Conservation (phyloP, 202 grass and related monocot species). For the Panicum virgatum region DNA sequence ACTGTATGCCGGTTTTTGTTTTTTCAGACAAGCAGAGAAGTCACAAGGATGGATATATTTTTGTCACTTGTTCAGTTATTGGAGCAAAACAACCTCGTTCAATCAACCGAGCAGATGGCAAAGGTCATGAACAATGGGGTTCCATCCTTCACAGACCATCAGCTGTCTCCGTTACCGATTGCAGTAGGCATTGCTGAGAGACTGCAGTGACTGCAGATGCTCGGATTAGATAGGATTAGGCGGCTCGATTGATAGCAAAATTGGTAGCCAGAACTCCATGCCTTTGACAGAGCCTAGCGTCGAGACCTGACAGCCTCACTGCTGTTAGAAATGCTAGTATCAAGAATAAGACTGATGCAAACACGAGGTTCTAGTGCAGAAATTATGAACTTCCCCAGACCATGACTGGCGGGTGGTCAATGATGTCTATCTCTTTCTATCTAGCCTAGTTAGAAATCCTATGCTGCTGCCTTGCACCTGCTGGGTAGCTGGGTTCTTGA, state of each 20-base stretch:
- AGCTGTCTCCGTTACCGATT: conserved; percentile 61
- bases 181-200: conserved; percentile 46
- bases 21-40: conserved; percentile 77
- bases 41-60: conserved; percentile 98
- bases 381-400: background rate
- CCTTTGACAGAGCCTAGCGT: background rate
- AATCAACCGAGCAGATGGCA: conserved; percentile 50
- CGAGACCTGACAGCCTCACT: background rate
- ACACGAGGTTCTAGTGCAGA: conserved; percentile 13
- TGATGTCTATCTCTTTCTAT: background rate
- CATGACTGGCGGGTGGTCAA: background rate
- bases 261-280: background rate
- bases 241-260: background rate
- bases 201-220: conserved; percentile 30
- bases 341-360: background rate
- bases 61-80: conserved; percentile 90
- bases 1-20: background rate
- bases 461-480: background rate
- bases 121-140: conserved; percentile 65
- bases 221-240: conserved; percentile 26
- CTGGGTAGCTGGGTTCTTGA: conserved; percentile 16
- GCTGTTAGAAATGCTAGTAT: conserved; percentile 21
- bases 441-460: conserved; percentile 11
- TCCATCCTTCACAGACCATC: conserved; percentile 66
- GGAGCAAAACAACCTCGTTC: conserved; percentile 61